Evolutionary conservation across 2,329 filamentous ascomycete species (phyloP).

Genomic region (Diplodia seriata): DNA sequence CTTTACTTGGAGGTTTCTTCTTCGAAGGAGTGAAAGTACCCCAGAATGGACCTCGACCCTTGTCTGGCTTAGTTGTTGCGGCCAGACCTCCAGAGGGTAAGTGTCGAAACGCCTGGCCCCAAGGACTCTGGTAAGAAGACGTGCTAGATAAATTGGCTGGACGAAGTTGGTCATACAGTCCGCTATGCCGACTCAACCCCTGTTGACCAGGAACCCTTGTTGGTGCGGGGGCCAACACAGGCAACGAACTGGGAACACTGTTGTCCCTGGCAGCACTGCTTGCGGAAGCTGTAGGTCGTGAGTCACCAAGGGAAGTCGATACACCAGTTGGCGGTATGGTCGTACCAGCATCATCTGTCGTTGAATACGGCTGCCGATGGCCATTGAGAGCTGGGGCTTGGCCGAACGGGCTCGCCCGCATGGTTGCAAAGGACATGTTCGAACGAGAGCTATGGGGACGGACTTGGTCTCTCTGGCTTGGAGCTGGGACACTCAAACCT

Average conservation of each 20-base stretch:
- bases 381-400: neutral
- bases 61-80: neutral
- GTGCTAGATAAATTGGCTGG: no score
- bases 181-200: neutral
- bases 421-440: neutral
- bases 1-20: neutral
- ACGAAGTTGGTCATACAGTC: slow-evolving; percentile 4
- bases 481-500: neutral
- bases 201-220: neutral
- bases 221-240: neutral
- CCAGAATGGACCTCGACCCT: slow-evolving; percentile 6
- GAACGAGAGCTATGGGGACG: neutral
- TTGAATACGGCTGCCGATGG: no score
- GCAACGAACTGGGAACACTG: neutral
- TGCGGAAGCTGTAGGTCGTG: neutral
- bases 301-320: neutral
- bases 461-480: neutral
- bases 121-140: slow-evolving; percentile 1
- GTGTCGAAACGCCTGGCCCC: neutral
- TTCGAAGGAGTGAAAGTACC: slow-evolving; percentile 16
- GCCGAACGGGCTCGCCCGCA: neutral
- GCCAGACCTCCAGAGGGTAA: neutral
- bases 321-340: neutral
- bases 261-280: neutral
- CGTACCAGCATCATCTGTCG: neutral